These are phyloP conservation scores for Psophocarpus tetragonolobus DNA, from an alignment of 306 rosid species.

Conservation along the genomic window DNA sequence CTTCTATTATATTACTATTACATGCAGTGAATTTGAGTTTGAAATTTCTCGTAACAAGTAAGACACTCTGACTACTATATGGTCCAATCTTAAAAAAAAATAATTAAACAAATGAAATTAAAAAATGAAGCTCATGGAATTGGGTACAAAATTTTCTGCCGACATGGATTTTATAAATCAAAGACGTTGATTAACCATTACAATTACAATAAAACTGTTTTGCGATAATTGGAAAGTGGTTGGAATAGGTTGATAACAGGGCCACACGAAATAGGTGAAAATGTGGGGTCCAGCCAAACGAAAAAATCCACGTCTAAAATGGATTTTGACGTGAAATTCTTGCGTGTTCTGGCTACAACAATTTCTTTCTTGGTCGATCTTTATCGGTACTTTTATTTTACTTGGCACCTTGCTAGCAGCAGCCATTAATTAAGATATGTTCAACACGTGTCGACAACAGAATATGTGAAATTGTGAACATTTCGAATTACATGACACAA, in stretches of 20 bases:
- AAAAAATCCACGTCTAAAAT: neutral
- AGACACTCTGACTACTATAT: neutral
- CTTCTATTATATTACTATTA: neutral
- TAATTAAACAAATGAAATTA: neutral
- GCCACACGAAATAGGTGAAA: neutral
- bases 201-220: neutral
- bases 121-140: neutral
- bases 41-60: neutral
- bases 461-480: neutral
- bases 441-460: neutral
- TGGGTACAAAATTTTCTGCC: neutral
- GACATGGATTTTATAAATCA: neutral
- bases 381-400: neutral
- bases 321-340: neutral
- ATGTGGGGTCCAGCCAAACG: neutral
- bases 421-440: neutral
- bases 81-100: neutral
- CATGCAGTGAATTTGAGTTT: neutral
- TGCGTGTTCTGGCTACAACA: neutral
- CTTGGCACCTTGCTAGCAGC: neutral
- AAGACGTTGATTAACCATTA: neutral
- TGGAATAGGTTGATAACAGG: neutral
- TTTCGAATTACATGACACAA: neutral
- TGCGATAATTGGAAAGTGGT: neutral
- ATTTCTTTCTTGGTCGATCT: neutral